Base-by-base conservation (phyloP, 2,329 filamentous ascomycete genomes). In the Orbilia blumenaviensis region DNA sequence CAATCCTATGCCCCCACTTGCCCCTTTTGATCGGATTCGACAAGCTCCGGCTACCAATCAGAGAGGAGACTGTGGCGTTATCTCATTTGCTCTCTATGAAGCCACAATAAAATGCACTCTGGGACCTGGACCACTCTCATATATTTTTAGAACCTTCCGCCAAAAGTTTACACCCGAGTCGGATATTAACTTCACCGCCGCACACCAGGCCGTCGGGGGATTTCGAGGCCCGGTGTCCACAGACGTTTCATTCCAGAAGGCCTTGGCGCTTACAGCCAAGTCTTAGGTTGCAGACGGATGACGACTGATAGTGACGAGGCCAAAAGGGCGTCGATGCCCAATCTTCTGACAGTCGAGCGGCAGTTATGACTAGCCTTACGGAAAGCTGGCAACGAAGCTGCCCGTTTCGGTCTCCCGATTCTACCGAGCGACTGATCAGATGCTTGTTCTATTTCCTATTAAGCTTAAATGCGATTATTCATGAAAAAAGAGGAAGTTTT, bases 231-330 rank as follows among this genome's bases (percentile, higher is more conserved):
- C 10, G 52, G 16, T n/a, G 32, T 29, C 56, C 58, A 42, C 41
- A 56, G 34, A 23, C 23, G 29, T 60, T 50, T 52, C 62, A 56
- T 75, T 75, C 71, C 62, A 75, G 71, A 75, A 75, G 63, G 3
- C 60, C 71, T 75, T 75, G 71, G 71, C 63, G 71, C 46, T 75
- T 63, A 75, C 56, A 58, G 71, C 71, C 71, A 75, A 75, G 71
- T 6, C 38, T 63, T 64, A 75, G 71, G 71, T 75, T 68, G 71
- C 71, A 75, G 63, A 63, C 46, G 18, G 71, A 75, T 75, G 71
- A 75, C 71, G 71, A 75, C 34, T 66, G 12, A 42, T 25, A 75
- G 71, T 75, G 71, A 75, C 71, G 71, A 75, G 23, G 63, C 71
- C 63, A 54, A 64, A 74, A 68, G 44, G 71, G 71, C 63, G 63